Base-by-base conservation (phyloP, 352 stramenopile species). In the Globisporangium emineosum region DNA sequence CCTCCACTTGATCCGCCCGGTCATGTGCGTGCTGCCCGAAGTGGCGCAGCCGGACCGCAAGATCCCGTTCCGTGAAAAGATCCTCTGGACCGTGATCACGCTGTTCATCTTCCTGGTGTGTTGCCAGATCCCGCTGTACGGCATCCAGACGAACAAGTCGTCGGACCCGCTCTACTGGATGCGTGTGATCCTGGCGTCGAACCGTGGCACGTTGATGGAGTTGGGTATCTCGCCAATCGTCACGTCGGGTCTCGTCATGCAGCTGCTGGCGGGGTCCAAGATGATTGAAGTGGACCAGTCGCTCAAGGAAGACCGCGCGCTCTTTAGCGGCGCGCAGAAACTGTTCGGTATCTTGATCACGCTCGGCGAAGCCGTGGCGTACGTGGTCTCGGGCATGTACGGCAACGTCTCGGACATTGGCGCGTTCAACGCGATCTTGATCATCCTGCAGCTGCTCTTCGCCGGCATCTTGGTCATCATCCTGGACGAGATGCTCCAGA, bases 71-170 rank as follows among this genome's bases (percentile, higher is more conserved):
- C 94, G 97, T 68, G 98, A 99, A 84, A 99, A 99, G 84, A 92
- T 99, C 49, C 79, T 99, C 51, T 99, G 97, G 97, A 99, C 97
- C 15, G 97, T 98, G 50, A 98, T 99, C 77, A 99, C 97, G 65
- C 91, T 99, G 30, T 99, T 99, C 87, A 99, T 99, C 70, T 99
- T 99, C 85, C 86, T 99, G 62, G 98, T 99, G 30, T 99, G 97
- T 79, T 99, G 97, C 75, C 98, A 99, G 86, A 99, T 99, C 76
- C 98, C 98, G 57, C 91, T 99, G 62, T 99, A 99, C 82, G 98
- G 97, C 69, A 97, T 99, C 68, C 93, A 99, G 79, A 98, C 89
- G 47, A 97, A 96, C 70, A 98, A 99, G 81, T 98, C 96, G 27
- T 98, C 94, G 57, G 98, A 99, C 81, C 97, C 98, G 62, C 98